These are phyloP conservation scores for Pseudocercospora crystallina DNA, from an alignment of 2,329 filamentous ascomycete genomes.

Conservation along the genomic window DNA sequence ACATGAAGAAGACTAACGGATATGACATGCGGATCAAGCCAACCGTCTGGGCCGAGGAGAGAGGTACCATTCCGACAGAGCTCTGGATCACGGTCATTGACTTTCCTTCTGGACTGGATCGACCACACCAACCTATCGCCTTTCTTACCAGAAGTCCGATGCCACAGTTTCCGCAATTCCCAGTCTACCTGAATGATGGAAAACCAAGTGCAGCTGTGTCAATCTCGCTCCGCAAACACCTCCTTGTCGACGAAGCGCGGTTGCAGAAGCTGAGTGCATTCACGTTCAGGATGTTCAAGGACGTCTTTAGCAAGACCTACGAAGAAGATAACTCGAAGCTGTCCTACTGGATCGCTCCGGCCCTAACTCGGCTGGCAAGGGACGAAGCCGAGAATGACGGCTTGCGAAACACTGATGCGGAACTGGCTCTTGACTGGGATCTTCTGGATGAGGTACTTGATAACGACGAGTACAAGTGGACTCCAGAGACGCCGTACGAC, in stretches of 20 bases:
- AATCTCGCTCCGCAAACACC: conserved; percentile 39
- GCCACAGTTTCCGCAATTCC: conserved; percentile 65
- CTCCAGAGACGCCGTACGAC: conserved; percentile 38
- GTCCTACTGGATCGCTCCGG: conserved; percentile 80
- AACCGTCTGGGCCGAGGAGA: conserved; percentile 61
- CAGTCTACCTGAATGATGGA: conserved; percentile 69
- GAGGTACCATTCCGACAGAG: conserved; percentile 47
- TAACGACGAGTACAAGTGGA: conserved; percentile 48
- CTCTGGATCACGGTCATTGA: conserved; percentile 65
- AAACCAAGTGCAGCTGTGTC: conserved; percentile 60
- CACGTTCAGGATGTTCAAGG: conserved; percentile 73
- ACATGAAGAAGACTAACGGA: conserved; percentile 68
- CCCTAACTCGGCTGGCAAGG: conserved; percentile 2
- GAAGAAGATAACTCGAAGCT: conserved; percentile 62
- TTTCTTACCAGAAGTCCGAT: conserved; percentile 68
- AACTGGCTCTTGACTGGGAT: conserved; percentile 59
- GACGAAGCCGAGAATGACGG: background rate
- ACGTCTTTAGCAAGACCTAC: conserved; percentile 88
- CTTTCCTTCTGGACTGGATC: conserved; percentile 60
- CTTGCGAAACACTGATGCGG: background rate
- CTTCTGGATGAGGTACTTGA: conserved; percentile 47
- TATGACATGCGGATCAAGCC: conserved; percentile 83
- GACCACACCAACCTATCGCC: conserved; percentile 63
- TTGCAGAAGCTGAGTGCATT: conserved; percentile 65
- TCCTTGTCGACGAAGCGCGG: conserved; percentile 46